Conservation (phyloP, 305 asterid species). For the Plantago coronopus region DNA sequence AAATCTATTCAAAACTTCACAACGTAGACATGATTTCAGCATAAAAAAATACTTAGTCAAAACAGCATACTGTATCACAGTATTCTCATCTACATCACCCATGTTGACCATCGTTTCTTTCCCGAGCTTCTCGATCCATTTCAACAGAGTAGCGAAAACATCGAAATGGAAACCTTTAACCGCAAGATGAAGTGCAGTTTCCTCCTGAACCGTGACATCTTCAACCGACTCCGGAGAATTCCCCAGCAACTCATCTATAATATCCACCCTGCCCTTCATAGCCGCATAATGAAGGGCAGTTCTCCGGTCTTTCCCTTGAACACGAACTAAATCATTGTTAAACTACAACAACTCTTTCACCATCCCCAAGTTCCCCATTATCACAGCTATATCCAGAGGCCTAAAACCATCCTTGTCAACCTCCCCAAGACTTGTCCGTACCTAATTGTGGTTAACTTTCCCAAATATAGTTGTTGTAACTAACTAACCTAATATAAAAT, state of each 20-base stretch:
- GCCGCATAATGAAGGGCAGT: conserved; percentile 34
- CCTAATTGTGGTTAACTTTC: no score
- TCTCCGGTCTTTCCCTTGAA: conserved; percentile 24
- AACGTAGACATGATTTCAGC: conserved; percentile 5
- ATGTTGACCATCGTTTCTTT: conserved; percentile 21
- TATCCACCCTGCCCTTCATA: conserved; percentile 28
- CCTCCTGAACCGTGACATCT: conserved; percentile 28
- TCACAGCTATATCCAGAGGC: conserved; percentile 31
- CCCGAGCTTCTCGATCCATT: conserved; percentile 16
- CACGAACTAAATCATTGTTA: conserved; percentile 6
- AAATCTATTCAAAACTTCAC: no score
- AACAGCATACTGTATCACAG: conserved; percentile 34
- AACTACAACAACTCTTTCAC: conserved; percentile 18
- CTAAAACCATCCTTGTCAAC: conserved; percentile 29
- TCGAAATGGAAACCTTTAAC: conserved; percentile 26
- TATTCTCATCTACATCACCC: conserved; percentile 32
- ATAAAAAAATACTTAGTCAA: conserved; percentile 23
- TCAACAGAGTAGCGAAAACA: conserved; percentile 15
- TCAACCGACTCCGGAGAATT: conserved; percentile 15
- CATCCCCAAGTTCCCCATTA: conserved; percentile 27
- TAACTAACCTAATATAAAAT: no score
- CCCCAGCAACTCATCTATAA: conserved; percentile 18
- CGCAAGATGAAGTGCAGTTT: conserved; percentile 38
- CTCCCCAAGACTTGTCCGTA: no score
- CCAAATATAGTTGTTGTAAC: no score